phyloP scores from a whole-genome alignment of 75 land plant genomes.

The Sequoiadendron giganteum region DNA sequence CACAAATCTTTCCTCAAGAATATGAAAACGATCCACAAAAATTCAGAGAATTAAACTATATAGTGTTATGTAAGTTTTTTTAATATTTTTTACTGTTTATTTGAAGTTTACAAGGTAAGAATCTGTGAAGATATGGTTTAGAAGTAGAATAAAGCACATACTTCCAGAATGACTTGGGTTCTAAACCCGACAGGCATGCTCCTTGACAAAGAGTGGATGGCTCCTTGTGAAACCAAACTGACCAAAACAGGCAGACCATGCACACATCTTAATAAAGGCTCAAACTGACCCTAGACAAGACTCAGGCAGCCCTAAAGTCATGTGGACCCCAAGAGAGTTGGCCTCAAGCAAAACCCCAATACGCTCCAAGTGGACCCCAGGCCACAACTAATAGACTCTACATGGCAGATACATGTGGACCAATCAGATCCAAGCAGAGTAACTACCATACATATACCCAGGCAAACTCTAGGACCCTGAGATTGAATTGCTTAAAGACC shows the following conservation, averaged over 20 bases:
- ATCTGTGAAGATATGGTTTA: neutral
- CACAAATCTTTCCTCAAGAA: neutral
- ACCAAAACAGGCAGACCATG: neutral
- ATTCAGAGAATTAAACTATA: neutral
- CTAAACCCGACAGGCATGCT: neutral
- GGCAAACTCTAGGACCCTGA: neutral
- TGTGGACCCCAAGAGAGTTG: too few relatives aligned
- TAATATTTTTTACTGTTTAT: too few relatives aligned
- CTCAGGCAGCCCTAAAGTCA: too few relatives aligned
- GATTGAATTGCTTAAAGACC: neutral
- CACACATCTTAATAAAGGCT: too few relatives aligned
- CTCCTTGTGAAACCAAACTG: neutral
- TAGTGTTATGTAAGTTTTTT: neutral
- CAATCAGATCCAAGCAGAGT: too few relatives aligned
- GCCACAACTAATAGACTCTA: too few relatives aligned
- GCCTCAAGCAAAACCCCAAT: too few relatives aligned
- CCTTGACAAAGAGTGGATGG: neutral
- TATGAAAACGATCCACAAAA: neutral
- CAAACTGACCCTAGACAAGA: too few relatives aligned
- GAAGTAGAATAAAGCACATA: neutral
- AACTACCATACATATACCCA: too few relatives aligned
- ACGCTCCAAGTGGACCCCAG: too few relatives aligned
- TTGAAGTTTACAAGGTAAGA: neutral
- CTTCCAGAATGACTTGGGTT: neutral
- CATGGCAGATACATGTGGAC: too few relatives aligned